These are phyloP conservation scores for Melaleuca alternifolia DNA, from an alignment of 345 rosid species.

Conservation along the genomic window DNA sequence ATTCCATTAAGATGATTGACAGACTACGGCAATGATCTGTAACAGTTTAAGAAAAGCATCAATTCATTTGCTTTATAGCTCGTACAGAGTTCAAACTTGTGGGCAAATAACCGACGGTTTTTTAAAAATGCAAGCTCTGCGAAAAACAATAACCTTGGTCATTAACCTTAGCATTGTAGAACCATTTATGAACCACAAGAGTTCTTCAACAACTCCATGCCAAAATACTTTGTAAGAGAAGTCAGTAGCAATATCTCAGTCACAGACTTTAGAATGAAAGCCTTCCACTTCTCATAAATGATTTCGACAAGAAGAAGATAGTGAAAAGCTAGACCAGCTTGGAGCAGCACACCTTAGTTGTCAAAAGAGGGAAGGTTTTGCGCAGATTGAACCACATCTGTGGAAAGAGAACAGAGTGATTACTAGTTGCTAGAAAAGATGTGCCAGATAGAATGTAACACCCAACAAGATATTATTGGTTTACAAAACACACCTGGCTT, in stretches of 20 bases:
- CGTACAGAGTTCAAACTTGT: not conserved
- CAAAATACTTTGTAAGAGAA: constrained; percentile 73
- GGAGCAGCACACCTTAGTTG: constrained; percentile 48
- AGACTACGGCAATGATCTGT: not conserved
- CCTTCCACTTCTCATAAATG: not conserved
- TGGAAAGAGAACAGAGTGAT: not conserved
- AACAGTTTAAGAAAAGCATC: not conserved
- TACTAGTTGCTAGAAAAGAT: not conserved
- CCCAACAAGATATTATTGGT: not conserved
- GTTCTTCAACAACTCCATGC: constrained; percentile 92
- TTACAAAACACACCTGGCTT: constrained; percentile 41
- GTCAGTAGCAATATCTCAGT: not conserved
- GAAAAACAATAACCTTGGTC: not conserved
- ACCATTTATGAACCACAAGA: constrained; percentile 90
- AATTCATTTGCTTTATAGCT: not conserved
- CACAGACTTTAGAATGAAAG: not conserved
- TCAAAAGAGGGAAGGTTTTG: constrained; percentile 70
- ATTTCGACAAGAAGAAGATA: not conserved
- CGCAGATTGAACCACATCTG: constrained; percentile 87
- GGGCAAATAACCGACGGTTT: not conserved
- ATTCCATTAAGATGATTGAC: not conserved
- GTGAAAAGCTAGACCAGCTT: not conserved
- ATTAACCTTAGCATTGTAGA: constrained; percentile 82
- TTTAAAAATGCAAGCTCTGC: not conserved
- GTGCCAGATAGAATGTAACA: not conserved